Conservation (phyloP, 768 basidiomycete species). For the Amanita molliuscula region DNA sequence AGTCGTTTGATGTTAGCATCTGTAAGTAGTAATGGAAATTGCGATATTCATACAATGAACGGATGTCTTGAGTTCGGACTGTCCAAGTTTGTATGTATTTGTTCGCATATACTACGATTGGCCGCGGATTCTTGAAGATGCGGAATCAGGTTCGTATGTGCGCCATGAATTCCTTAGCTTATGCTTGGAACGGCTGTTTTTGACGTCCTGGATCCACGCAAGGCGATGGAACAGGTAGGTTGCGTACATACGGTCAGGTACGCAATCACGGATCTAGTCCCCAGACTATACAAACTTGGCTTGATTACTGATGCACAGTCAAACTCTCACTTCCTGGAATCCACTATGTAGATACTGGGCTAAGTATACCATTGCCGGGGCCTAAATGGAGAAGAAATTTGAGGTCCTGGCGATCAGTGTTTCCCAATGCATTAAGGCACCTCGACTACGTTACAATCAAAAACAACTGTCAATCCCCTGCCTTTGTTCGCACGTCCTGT, state of each 20-base stretch:
- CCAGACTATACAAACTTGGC: slow-evolving; percentile 9
- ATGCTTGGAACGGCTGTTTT: not conserved
- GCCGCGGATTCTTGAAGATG: slow-evolving; percentile 16
- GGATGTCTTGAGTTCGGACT: too few species aligned
- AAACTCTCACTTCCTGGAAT: not conserved
- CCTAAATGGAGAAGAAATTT: slow-evolving; percentile 14
- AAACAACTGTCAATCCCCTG: slow-evolving; percentile 1
- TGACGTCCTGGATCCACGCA: slow-evolving; percentile 1
- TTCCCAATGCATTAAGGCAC: not conserved
- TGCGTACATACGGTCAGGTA: slow-evolving; percentile 13
- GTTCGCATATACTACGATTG: slow-evolving; percentile 23
- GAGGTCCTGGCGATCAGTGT: not conserved
- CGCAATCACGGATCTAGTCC: slow-evolving; percentile 21
- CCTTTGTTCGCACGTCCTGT: not conserved
- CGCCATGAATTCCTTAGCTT: not conserved
- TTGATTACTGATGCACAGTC: slow-evolving; percentile 3
- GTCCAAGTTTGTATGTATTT: too few species aligned
- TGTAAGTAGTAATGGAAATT: too few species aligned
- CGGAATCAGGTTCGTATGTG: slow-evolving; percentile 19
- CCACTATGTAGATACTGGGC: not conserved
- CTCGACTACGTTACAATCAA: slow-evolving; percentile 5
- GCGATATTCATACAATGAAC: too few species aligned
- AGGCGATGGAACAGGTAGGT: slow-evolving; percentile 1
- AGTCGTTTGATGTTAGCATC: too few species aligned
- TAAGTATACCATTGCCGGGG: slow-evolving; percentile 13